Base-by-base conservation (phyloP, 208 protist genomes). In the Acanthamoeba quina region DNA sequence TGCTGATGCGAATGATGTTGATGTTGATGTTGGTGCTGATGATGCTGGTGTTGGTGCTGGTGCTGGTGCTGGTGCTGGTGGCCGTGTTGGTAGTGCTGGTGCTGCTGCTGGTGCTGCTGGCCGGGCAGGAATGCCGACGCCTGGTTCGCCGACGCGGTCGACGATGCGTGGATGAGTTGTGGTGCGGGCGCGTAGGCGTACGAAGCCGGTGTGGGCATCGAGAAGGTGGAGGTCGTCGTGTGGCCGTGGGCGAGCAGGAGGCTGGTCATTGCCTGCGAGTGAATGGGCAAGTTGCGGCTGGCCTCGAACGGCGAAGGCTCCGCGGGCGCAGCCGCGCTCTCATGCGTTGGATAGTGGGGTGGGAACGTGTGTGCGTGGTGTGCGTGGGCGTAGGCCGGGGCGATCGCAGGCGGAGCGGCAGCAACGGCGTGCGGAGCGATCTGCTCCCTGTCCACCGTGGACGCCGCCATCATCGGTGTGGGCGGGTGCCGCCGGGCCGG, bases 291-390 rank as follows among this genome's bases (percentile, higher is more conserved):
- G 13, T 58, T 31, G 37, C 17, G 21, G 47, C 76, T 58, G 76
- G 76, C 47, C n/a, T 85, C 76, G 76, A 85, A 85, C 47, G 76
- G 76, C 41, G 76, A 85, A 9, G 76, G 76, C 44, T 47, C 44
- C 47, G 17, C 76, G 9, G 29, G 76, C 47, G 10, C 21, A 9
- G 76, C 4, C 26, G 34, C 11, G 64, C 64, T 70, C 19, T 24
- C 21, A 24, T 70, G 64, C 29, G 64, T 15, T n/a, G 64, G 21
- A 10, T 70, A 34, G 29, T 70, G 64, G 9, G 64, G 0, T 2
- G 64, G 64, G n/a, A 70, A 70, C 19, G 64, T 6, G 60, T 66
- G 24, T 24, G 17, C 60, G 17, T 66, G 60, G 2, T 70, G n/a
- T 29, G 29, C 64, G 17, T 58, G 54, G 19, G 54, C 54, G 54